A percentile compares a stretch with the other conserved stretches of the same genome.
These are phyloP conservation scores for Wakefieldia striispora DNA, from an alignment of 768 basidiomycete species.

Conservation along the genomic window DNA sequence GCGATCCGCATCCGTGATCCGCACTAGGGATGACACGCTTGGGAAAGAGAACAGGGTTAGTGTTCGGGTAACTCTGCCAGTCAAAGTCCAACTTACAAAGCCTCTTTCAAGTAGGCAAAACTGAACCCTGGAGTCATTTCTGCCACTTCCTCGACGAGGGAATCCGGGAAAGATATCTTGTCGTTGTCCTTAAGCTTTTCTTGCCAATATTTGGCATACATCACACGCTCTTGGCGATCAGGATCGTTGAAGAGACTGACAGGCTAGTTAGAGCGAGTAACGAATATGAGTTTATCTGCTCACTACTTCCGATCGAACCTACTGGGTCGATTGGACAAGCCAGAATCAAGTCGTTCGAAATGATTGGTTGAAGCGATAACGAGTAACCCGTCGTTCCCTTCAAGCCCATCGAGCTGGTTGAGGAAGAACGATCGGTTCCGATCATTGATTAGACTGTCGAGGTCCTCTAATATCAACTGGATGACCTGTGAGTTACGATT, in stretches of 20 bases:
- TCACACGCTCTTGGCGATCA: constrained; percentile 53
- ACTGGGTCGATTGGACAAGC: constrained; percentile 72
- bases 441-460: constrained; percentile 81
- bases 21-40: constrained; percentile 75
- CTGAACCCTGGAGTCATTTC: constrained; percentile 64
- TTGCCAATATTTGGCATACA: constrained; percentile 82
- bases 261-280: not conserved
- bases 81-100: constrained; percentile 56
- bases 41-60: not conserved
- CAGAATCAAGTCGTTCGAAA: constrained; percentile 76
- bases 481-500: not conserved
- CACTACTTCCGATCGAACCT: constrained; percentile 87
- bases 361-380: constrained; percentile 83
- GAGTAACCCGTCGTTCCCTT: constrained; percentile 76
- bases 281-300: constrained; percentile 26
- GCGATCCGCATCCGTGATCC: constrained; percentile 51
- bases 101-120: constrained; percentile 89
- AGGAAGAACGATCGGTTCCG: constrained; percentile 83
- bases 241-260: constrained; percentile 75
- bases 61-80: not conserved
- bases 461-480: constrained; percentile 50
- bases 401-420: constrained; percentile 80
- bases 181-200: constrained; percentile 64
- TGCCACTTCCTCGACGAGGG: constrained; percentile 59
- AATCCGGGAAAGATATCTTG: constrained; percentile 64